Conservation (phyloP, 495 filamentous ascomycete genomes). For the Schizothecium vesticola region DNA sequence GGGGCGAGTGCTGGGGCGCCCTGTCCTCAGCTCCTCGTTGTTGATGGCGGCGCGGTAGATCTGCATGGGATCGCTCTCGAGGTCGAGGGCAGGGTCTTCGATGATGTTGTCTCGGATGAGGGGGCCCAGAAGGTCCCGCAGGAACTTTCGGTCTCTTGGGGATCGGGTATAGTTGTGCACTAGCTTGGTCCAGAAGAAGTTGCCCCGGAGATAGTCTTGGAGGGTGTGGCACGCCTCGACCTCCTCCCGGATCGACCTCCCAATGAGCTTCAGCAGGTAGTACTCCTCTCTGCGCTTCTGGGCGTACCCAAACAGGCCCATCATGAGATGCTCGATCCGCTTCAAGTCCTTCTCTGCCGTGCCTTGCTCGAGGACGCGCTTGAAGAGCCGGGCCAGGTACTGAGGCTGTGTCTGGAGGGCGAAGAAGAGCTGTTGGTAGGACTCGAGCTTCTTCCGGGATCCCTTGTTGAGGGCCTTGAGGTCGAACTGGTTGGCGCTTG, state of each 20-base stretch:
- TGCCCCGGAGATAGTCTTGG: conserved; percentile 81
- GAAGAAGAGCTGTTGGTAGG: conserved; percentile 97
- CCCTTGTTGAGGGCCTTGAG: conserved; percentile 96
- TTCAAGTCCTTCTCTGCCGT: conserved; percentile 90
- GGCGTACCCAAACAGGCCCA: conserved; percentile 95
- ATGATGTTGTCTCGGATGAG: conserved; percentile 84
- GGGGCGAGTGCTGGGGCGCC: conserved; percentile 68
- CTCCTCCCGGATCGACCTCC: conserved; percentile 78
- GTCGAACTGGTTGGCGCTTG: conserved; percentile 88
- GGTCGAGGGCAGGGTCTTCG: conserved; percentile 81
- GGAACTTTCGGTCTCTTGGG: conserved; percentile 85
- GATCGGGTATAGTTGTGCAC: conserved; percentile 85
- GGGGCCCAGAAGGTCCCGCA: conserved; percentile 76
- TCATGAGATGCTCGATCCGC: conserved; percentile 84
- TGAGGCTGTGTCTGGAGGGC: conserved; percentile 94
- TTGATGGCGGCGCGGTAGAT: conserved; percentile 94
- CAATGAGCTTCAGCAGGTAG: conserved; percentile 86
- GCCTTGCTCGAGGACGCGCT: conserved; percentile 73
- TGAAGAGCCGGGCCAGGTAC: conserved; percentile 86
- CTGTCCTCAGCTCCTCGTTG: conserved; percentile 92
- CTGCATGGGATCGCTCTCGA: conserved; percentile 96
- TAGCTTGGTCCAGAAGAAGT: conserved; percentile 88
- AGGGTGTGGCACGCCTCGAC: conserved; percentile 67
- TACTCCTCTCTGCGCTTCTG: conserved; percentile 97
- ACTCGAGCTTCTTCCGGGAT: conserved; percentile 87